Base-by-base conservation (phyloP, 2,329 filamentous ascomycete genomes). In the Calonectria hongkongensis region DNA sequence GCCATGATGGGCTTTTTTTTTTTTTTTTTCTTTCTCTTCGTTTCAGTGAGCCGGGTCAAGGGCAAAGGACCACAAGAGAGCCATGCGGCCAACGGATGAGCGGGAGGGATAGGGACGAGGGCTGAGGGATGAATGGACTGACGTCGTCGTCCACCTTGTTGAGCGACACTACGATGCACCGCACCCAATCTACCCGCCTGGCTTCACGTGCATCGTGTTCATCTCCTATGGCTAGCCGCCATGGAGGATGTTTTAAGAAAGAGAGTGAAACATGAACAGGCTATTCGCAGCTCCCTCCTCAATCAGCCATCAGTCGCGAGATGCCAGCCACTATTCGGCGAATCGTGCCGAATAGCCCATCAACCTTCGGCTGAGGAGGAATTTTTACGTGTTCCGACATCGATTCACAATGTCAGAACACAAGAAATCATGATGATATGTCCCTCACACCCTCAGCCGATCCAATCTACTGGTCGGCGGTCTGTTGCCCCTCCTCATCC, bases 391-490 rank as follows among this genome's bases (percentile, higher is more conserved):
- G 33, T 25, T n/a, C n/a, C 9, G 25, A 16, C 6, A 28, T 10
- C 39, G 54, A 41, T 41, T 58, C 16, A n/a, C 54, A 58, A 41
- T 25, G 36, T 58, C 54, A 58, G 54, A 58, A 58, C 54, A 58
- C 21, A 21, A 21, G 39, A 45, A 45, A 63, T 63, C 58, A 45
- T 68, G 58, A 47, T 63, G 54, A 58, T 69, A 69, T 69, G 66
- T 69, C 56, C 66, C 66, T 69, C 66, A 69, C 66, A 69, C 56
- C 66, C 56, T 68, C 66, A 47, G 60, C 50, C 60, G 39, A 65
- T 48, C 41, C 41, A 36, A 63, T 63, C 58, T 63, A 28, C 58
- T 45, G 39, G 18, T 43, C 58, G 25, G 58, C 58, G 58, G 58
- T 63, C 58, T 25, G 54, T 54, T 65, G 43, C 36, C 56, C 45